phyloP scores from a whole-genome alignment of 176 grass and related monocot species.

The Avena atlantica region DNA sequence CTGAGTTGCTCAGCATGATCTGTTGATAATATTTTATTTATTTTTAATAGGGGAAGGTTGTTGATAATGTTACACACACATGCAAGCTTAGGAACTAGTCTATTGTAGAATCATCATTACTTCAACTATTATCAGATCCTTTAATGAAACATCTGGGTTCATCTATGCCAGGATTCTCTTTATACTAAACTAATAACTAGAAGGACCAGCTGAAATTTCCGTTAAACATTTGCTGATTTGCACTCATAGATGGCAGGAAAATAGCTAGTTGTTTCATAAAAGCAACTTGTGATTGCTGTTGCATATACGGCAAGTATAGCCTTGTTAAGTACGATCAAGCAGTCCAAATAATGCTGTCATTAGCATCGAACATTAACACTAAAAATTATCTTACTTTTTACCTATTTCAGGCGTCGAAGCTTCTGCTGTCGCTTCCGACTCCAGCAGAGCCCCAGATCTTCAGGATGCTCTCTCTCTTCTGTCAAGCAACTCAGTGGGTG shows the following conservation, averaged over 20 bases:
- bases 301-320: not conserved
- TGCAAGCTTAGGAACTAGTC: not conserved
- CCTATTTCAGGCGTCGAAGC: slow-evolving; percentile 58
- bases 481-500: slow-evolving; percentile 60
- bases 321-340: not conserved
- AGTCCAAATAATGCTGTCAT: not conserved
- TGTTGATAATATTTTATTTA: not conserved
- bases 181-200: not conserved
- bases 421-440: slow-evolving; percentile 51
- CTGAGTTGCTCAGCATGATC: not conserved
- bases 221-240: too few relatives aligned
- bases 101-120: not conserved
- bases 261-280: not conserved
- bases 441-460: slow-evolving; percentile 66
- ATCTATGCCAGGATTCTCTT: not conserved
- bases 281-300: not conserved
- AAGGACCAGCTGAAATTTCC: not conserved
- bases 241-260: not conserved
- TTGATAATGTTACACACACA: slow-evolving; percentile 1
- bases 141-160: not conserved
- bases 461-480: slow-evolving; percentile 98
- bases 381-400: not conserved
- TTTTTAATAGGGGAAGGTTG: not conserved
- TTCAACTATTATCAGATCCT: not conserved
- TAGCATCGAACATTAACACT: not conserved